These are phyloP conservation scores for Coemansia sp. DNA, from an alignment of 192 early-diverging fungal species.

Conservation along the genomic window DNA sequence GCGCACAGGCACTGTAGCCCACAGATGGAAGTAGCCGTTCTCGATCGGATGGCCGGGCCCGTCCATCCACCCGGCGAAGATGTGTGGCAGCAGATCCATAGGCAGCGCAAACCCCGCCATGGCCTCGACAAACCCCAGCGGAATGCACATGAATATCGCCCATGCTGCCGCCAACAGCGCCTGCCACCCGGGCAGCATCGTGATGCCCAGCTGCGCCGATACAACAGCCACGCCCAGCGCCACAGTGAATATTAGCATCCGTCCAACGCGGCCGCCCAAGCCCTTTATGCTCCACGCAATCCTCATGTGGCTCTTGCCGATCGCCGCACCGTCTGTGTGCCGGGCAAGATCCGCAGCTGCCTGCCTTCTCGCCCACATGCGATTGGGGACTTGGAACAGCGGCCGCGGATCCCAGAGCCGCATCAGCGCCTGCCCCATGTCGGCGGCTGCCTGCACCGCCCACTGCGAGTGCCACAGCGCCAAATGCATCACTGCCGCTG, in stretches of 20 bases:
- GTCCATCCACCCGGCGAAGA: conserved; percentile 46
- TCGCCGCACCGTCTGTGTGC: background rate
- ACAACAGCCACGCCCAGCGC: conserved; percentile 38
- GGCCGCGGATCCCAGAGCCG: conserved; percentile 45
- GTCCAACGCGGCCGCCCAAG: conserved; percentile 24
- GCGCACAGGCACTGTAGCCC: conserved; percentile 50
- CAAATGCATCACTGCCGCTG: conserved; percentile 42
- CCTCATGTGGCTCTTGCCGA: background rate
- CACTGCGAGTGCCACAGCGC: conserved; percentile 47
- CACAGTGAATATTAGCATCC: conserved; percentile 33
- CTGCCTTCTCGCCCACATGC: too few relatives aligned
- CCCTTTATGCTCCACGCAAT: conserved; percentile 19
- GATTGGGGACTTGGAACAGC: background rate
- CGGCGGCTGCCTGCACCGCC: conserved; percentile 21
- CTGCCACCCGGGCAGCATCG: conserved; percentile 49
- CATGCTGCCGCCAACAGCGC: conserved; percentile 36
- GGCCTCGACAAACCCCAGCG: conserved; percentile 50
- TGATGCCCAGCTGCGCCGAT: conserved; percentile 43
- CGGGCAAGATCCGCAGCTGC: background rate
- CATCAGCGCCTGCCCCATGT: conserved; percentile 27
- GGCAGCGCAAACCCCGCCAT: conserved; percentile 49
- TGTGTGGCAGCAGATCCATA: conserved; percentile 49
- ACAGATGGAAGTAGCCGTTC: conserved; percentile 52
- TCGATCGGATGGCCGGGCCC: conserved; percentile 48
- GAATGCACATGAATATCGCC: conserved; percentile 37